These are phyloP conservation scores for Coemansia sp. DNA, from an alignment of 192 early-diverging fungal genomes.

Conservation along the genomic window DNA sequence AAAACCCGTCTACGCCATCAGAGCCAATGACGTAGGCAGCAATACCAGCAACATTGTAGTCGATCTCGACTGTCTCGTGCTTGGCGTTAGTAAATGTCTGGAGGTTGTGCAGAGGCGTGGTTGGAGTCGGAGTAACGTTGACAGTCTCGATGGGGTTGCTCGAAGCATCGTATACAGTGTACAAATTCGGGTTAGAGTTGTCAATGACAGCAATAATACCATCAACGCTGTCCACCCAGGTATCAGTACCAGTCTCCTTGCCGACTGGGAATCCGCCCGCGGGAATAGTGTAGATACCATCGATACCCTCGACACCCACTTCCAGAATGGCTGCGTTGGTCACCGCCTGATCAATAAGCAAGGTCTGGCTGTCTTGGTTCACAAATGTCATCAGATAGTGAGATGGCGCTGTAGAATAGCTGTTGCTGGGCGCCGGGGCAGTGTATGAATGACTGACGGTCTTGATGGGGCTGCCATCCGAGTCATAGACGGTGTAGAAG, in stretches of 20 bases:
- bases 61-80: neutral
- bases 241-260: slow-evolving; percentile 9
- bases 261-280: slow-evolving; percentile 6
- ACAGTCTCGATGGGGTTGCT: slow-evolving; percentile 25
- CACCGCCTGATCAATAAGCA: slow-evolving; percentile 29
- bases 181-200: slow-evolving; percentile 25
- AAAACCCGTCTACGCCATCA: slow-evolving; percentile 17
- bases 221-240: slow-evolving; percentile 38
- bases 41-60: neutral
- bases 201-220: slow-evolving; percentile 23
- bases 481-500: slow-evolving; percentile 34
- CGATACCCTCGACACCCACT: slow-evolving; percentile 14
- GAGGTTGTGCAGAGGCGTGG: neutral
- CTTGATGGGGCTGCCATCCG: slow-evolving; percentile 15
- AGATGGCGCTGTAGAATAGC: neutral
- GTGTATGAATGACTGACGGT: slow-evolving; percentile 12
- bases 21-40: slow-evolving; percentile 14
- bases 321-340: slow-evolving; percentile 17
- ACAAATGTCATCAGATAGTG: slow-evolving; percentile 42
- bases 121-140: slow-evolving; percentile 3
- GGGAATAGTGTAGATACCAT: slow-evolving; percentile 33
- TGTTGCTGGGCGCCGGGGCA: neutral
- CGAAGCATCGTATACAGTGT: slow-evolving; percentile 24
- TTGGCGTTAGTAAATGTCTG: slow-evolving; percentile 7
- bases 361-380: slow-evolving; percentile 12